Percentiles rank a stretch among this genome's conserved stretches.
Conservation (phyloP, 2,329 filamentous ascomycete species). For the Corniculantispora saksenae region DNA sequence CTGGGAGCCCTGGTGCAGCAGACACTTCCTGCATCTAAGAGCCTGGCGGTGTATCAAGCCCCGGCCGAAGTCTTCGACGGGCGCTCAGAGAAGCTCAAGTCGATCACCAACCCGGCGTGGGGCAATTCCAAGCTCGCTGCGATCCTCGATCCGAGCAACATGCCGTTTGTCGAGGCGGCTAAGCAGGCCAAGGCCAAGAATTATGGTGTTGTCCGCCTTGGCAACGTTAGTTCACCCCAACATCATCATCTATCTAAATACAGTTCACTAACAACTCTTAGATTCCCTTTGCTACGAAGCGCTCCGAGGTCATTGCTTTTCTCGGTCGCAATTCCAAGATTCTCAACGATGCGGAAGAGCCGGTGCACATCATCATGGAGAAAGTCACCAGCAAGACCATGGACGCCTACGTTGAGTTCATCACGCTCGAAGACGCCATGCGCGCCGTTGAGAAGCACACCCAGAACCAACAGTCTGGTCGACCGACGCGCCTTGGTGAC, state of each 20-base stretch:
- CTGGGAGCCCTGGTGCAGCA: background rate
- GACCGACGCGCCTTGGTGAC: constrained; percentile 54
- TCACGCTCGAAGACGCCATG: constrained; percentile 53
- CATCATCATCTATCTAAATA: background rate
- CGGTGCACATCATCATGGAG: constrained; percentile 66
- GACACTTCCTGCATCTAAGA: background rate
- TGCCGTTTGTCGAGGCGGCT: constrained; percentile 49
- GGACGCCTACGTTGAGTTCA: constrained; percentile 62
- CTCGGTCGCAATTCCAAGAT: constrained; percentile 59
- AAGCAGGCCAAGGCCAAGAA: constrained; percentile 31
- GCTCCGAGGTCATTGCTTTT: constrained; percentile 58
- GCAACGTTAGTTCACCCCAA: constrained; percentile 45
- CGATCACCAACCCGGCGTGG: constrained; percentile 34
- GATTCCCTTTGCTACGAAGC: constrained; percentile 58
- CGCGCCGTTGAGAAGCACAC: constrained; percentile 53
- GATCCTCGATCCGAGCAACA: constrained; percentile 41
- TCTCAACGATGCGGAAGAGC: constrained; percentile 54
- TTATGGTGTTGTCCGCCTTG: constrained; percentile 50
- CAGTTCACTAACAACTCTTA: constrained; percentile 28
- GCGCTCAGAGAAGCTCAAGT: constrained; percentile 41
- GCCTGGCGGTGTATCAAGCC: constrained; percentile 20
- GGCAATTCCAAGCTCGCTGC: constrained; percentile 36
- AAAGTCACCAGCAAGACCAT: constrained; percentile 63
- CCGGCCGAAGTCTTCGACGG: constrained; percentile 23
- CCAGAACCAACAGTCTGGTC: constrained; percentile 38